Evolutionary conservation across 164 flowering plant genomes (phyloP).

Genomic region (Brasenia schreberi): DNA sequence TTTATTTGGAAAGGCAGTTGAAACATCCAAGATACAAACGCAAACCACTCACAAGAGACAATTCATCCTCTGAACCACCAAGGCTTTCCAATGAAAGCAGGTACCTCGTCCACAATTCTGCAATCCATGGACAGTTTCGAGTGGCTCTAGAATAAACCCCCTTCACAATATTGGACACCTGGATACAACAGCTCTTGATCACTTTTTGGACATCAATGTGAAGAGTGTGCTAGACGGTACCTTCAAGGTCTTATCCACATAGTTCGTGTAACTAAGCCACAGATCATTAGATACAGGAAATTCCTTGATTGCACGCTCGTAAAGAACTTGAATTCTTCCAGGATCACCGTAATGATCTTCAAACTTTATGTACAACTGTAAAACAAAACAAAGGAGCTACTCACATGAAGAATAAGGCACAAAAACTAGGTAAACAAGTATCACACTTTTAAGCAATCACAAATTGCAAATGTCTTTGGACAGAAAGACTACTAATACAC

Average conservation of each 20-base stretch:
- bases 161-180: constrained; percentile 49
- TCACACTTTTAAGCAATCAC: too few relatives aligned
- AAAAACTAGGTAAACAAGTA: too few relatives aligned
- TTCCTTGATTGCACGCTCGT: constrained; percentile 84
- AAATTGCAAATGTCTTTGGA: too few relatives aligned
- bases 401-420: too few relatives aligned
- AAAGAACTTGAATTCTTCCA: constrained; percentile 69
- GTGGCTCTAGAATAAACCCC: constrained; percentile 63
- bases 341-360: constrained; percentile 56
- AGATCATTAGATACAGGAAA: constrained; percentile 76
- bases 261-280: constrained; percentile 77
- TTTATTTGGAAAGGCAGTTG: too few relatives aligned
- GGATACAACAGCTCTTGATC: constrained; percentile 8
- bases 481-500: too few relatives aligned
- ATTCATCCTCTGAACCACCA: constrained; percentile 51
- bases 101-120: constrained; percentile 76
- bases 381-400: not conserved
- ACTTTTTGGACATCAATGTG: not conserved
- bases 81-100: constrained; percentile 69
- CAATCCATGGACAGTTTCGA: constrained; percentile 83
- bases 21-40: too few relatives aligned
- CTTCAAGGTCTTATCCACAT: constrained; percentile 78
- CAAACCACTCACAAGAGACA: constrained; percentile 43
- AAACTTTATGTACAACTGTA: constrained; percentile 77
- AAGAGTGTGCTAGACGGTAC: constrained; percentile 20